Evolutionary conservation across 2,329 filamentous ascomycete genomes (phyloP).

Genomic region (Chaetoscypha palmicola): DNA sequence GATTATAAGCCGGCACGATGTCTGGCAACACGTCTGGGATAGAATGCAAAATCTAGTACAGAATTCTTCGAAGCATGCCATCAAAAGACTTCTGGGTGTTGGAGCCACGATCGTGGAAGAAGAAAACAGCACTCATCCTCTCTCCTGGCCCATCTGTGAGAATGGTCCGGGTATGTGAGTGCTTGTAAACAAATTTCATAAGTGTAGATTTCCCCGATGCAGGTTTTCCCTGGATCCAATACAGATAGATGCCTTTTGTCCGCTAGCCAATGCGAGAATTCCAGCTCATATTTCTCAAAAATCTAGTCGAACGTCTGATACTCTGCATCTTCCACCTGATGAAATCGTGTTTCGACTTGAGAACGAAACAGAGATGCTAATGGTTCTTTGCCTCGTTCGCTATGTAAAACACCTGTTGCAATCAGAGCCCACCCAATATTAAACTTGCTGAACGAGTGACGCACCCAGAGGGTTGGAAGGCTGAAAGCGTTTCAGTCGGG

Average conservation of each 20-base stretch:
- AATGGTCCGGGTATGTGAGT: background rate
- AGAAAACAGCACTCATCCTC: background rate
- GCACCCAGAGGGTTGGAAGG: no score
- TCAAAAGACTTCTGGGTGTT: background rate
- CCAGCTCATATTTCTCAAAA: background rate
- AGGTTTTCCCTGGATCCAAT: background rate
- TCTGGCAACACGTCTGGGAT: no score
- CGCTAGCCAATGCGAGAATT: background rate
- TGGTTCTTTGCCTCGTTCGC: no score
- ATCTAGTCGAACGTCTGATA: background rate
- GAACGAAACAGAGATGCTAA: no score
- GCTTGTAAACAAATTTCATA: background rate
- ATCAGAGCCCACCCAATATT: no score
- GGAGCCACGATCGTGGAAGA: background rate
- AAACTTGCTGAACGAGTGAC: no score
- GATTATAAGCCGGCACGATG: no score
- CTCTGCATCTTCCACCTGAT: background rate
- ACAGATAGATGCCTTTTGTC: background rate
- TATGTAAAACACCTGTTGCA: no score
- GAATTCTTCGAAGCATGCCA: background rate
- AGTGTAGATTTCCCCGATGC: background rate
- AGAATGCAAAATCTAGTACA: background rate
- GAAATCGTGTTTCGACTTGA: background rate
- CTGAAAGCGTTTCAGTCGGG: no score
- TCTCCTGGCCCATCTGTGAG: no score